Conservation (phyloP, 169 alveolate genomes). For the Babesia bigemina region DNA sequence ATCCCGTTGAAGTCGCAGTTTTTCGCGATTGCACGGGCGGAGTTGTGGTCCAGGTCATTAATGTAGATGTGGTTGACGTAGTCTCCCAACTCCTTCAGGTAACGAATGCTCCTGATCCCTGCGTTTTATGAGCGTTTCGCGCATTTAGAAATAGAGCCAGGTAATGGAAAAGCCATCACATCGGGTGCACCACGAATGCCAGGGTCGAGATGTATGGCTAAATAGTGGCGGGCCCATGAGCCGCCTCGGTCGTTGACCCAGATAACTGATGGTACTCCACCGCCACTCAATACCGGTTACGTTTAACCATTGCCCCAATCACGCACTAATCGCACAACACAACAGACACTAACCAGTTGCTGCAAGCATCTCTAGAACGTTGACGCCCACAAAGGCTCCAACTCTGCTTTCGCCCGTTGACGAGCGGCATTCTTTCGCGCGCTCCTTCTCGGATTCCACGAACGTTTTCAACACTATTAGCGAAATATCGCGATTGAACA, state of each 20-base stretch:
- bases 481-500: conserved; percentile 91
- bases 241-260: too few species aligned
- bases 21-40: conserved; percentile 68
- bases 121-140: not conserved
- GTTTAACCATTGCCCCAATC: too few species aligned
- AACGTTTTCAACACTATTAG: conserved; percentile 83
- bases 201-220: too few species aligned
- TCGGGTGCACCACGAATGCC: too few species aligned
- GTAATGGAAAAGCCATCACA: too few species aligned
- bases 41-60: conserved; percentile 86
- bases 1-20: conserved; percentile 67
- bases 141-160: too few species aligned
- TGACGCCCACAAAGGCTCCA: conserved; percentile 70
- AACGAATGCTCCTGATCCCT: conserved; percentile 88
- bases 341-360: conserved; percentile 73
- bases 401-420: conserved; percentile 21
- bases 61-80: conserved; percentile 76
- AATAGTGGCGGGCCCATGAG: too few species aligned
- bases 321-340: too few species aligned
- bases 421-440: conserved; percentile 8
- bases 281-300: too few species aligned
- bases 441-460: conserved; percentile 65
- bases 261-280: too few species aligned
- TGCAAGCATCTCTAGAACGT: conserved; percentile 75
- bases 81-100: conserved; percentile 85